Evolutionary conservation across 306 rosid genomes (phyloP).

Genomic region (Argentina anserina): DNA sequence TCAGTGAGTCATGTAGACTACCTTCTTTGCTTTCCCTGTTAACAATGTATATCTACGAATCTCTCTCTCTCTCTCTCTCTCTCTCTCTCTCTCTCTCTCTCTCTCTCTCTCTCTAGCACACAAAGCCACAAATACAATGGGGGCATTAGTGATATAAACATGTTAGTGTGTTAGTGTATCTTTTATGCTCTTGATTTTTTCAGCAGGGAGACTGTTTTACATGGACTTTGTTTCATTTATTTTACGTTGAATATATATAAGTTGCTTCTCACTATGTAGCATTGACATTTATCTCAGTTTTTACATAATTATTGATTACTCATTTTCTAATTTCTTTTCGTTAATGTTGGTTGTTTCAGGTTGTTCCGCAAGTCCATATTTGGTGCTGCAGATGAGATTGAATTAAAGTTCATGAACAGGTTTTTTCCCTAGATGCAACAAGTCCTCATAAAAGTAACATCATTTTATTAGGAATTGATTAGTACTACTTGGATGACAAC

Average conservation of each 20-base stretch:
- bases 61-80: no score
- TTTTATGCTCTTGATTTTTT: background rate
- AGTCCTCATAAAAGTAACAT: background rate
- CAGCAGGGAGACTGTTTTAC: background rate
- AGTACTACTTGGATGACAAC: slow-evolving; percentile 2
- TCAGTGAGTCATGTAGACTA: background rate
- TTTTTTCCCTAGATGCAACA: slow-evolving; percentile 23
- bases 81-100: no score
- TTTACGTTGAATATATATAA: no score
- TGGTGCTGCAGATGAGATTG: slow-evolving; percentile 92
- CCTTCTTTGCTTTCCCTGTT: background rate
- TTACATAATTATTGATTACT: no score
- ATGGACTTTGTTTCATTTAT: no score
- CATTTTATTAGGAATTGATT: background rate
- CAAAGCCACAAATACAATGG: background rate
- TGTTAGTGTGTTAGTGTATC: no score
- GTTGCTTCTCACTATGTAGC: no score
- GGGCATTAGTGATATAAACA: no score
- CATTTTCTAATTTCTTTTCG: background rate
- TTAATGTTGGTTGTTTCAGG: slow-evolving; percentile 46
- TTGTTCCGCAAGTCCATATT: slow-evolving; percentile 85
- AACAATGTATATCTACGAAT: no score
- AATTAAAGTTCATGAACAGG: slow-evolving; percentile 96
- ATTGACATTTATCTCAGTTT: no score
- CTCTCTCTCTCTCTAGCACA: background rate